A percentile compares a stretch with the other conserved stretches of the same genome.
phyloP scores from a whole-genome alignment of 2,329 filamentous ascomycete species.

The Aspergillus brasiliensis region DNA sequence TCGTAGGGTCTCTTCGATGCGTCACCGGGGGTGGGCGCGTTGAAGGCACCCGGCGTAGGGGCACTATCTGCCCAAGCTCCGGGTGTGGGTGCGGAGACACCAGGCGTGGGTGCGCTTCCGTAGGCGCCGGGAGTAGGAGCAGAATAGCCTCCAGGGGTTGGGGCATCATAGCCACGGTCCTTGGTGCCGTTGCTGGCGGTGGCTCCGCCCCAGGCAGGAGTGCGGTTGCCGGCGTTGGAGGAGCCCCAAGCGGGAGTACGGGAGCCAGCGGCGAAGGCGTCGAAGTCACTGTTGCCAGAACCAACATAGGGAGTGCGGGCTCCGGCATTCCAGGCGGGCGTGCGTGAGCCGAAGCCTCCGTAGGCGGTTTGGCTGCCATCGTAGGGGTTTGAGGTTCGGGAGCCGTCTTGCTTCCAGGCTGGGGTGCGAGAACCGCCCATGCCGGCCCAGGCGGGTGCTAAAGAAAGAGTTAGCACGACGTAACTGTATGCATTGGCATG shows the following conservation, averaged over 20 bases:
- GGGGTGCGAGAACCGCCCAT: slow-evolving; percentile 53
- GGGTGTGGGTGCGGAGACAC: slow-evolving; percentile 61
- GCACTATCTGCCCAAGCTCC: slow-evolving; percentile 48
- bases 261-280: slow-evolving; percentile 67
- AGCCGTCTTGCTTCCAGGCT: slow-evolving; percentile 60
- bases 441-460: slow-evolving; percentile 47
- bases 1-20: slow-evolving; percentile 30
- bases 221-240: slow-evolving; percentile 52
- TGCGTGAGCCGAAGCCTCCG: slow-evolving; percentile 63
- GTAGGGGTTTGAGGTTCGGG: slow-evolving; percentile 60
- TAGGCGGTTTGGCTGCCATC: slow-evolving; percentile 75
- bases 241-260: slow-evolving; percentile 74
- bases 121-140: slow-evolving; percentile 67
- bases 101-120: slow-evolving; percentile 65
- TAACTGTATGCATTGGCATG: slow-evolving; percentile 5
- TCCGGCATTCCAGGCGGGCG: slow-evolving; percentile 77
- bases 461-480: slow-evolving; percentile 23
- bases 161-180: slow-evolving; percentile 66
- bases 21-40: slow-evolving; percentile 47
- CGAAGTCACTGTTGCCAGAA: slow-evolving; percentile 68
- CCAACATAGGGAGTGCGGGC: slow-evolving; percentile 71
- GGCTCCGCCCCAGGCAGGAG: slow-evolving; percentile 47
- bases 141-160: slow-evolving; percentile 70
- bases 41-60: slow-evolving; percentile 50
- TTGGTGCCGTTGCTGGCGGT: slow-evolving; percentile 32